Conservation (phyloP, 805 yeast species). For the Metschnikowia proteae region DNA sequence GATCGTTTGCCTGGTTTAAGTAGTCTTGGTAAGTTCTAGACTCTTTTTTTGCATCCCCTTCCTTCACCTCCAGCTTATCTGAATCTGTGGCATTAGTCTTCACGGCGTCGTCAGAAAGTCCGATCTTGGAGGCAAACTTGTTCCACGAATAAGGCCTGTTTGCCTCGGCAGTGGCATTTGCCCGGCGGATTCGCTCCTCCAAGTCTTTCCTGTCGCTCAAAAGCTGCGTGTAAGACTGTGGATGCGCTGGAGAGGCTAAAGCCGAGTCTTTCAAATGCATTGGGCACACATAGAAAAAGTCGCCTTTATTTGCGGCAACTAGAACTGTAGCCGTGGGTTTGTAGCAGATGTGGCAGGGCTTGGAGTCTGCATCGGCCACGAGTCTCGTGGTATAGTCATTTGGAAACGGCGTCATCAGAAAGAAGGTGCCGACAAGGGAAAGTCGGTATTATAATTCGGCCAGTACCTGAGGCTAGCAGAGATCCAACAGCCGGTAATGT, state of each 20-base stretch:
- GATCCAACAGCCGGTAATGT: no score
- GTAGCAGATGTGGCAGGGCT: conserved; percentile 49
- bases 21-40: conserved; percentile 19
- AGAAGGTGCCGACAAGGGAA: neutral
- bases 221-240: conserved; percentile 32
- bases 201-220: conserved; percentile 20
- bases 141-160: conserved; percentile 36
- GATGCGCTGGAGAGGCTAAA: conserved; percentile 41
- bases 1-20: conserved; percentile 15
- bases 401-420: conserved; percentile 13
- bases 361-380: conserved; percentile 41
- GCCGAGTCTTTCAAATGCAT: conserved; percentile 44
- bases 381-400: conserved; percentile 42
- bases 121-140: conserved; percentile 20
- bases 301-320: conserved; percentile 43
- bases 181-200: conserved; percentile 17
- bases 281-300: conserved; percentile 52
- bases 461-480: no score
- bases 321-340: conserved; percentile 47
- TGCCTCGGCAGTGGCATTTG: conserved; percentile 23
- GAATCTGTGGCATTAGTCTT: conserved; percentile 21
- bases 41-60: conserved; percentile 15
- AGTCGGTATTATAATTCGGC: no score
- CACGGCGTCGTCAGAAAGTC: conserved; percentile 20
- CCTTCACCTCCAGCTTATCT: conserved; percentile 14